Evolutionary conservation across 306 rosid species (phyloP).

Genomic region (Quercus robur): DNA sequence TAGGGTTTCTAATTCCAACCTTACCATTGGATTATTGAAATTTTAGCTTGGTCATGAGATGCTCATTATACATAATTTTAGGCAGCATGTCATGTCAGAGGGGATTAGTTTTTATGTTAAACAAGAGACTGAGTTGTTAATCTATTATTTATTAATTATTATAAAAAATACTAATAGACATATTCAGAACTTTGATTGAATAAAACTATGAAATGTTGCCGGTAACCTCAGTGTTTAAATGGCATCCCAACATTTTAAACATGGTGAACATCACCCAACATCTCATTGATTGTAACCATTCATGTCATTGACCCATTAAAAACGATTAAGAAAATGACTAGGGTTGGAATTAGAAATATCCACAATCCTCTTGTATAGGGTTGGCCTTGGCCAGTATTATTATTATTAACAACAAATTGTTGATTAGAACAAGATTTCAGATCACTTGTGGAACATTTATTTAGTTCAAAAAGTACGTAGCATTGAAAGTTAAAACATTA

Average conservation of each 20-base stretch:
- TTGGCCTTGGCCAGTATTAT: background rate
- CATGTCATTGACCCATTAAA: slow-evolving; percentile 2
- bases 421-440: background rate
- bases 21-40: background rate
- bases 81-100: slow-evolving; percentile 33
- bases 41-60: slow-evolving; percentile 7
- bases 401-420: background rate
- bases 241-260: slow-evolving; percentile 21
- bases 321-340: background rate
- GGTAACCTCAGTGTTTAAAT: slow-evolving; percentile 11
- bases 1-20: background rate
- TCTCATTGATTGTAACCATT: background rate
- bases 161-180: too few species aligned
- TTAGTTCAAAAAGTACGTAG: background rate
- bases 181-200: background rate
- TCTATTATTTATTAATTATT: background rate
- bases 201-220: background rate
- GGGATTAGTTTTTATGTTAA: slow-evolving; percentile 12
- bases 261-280: background rate
- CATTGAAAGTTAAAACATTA: too few species aligned
- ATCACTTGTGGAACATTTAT: background rate
- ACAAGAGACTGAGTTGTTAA: slow-evolving; percentile 5
- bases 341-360: background rate
- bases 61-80: slow-evolving; percentile 14
- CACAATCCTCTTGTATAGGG: background rate